phyloP scores from a whole-genome alignment of 495 filamentous ascomycete species.

The Aspergillus campestris region DNA sequence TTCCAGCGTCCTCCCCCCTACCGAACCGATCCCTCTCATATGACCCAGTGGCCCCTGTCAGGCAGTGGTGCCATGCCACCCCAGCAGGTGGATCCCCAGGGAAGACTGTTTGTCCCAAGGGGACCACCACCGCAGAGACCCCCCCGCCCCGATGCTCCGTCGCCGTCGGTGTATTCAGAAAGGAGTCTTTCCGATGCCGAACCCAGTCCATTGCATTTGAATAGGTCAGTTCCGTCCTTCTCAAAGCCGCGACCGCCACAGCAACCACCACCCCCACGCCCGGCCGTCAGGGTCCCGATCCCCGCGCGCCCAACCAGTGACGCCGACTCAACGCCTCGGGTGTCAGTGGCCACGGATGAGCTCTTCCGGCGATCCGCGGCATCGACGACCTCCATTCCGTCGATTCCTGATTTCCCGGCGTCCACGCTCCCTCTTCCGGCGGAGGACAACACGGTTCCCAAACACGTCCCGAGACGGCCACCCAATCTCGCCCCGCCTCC shows the following conservation, averaged over 20 bases:
- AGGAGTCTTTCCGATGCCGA: slow-evolving; percentile 45
- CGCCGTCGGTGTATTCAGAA: slow-evolving; percentile 37
- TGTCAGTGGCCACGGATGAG: slow-evolving; percentile 25
- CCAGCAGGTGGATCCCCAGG: slow-evolving; percentile 24
- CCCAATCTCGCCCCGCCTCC: slow-evolving; percentile 23
- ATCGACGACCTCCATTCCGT: slow-evolving; percentile 33
- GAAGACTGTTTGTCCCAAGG: slow-evolving; percentile 38
- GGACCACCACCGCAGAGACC: slow-evolving; percentile 60
- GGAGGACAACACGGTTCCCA: not conserved
- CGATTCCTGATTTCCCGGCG: slow-evolving; percentile 32
- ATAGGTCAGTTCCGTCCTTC: slow-evolving; percentile 44
- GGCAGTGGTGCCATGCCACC: slow-evolving; percentile 26
- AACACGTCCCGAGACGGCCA: slow-evolving; percentile 7
- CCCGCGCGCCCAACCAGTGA: slow-evolving; percentile 25
- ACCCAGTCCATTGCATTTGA: slow-evolving; percentile 33
- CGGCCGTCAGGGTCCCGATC: slow-evolving; percentile 23
- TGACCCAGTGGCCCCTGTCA: slow-evolving; percentile 35
- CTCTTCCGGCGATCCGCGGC: slow-evolving; percentile 28
- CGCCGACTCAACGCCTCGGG: slow-evolving; percentile 17
- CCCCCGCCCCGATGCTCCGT: slow-evolving; percentile 46
- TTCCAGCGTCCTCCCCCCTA: slow-evolving; percentile 5
- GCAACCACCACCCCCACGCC: slow-evolving; percentile 14
- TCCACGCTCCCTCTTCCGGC: slow-evolving; percentile 10
- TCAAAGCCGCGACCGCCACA: slow-evolving; percentile 36
- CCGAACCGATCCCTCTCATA: slow-evolving; percentile 18